A percentile compares a stretch with the other conserved stretches of the same genome.
Evolutionary conservation across 352 stramenopile genomes (phyloP).

Genomic region (Aphanomyces invadans): DNA sequence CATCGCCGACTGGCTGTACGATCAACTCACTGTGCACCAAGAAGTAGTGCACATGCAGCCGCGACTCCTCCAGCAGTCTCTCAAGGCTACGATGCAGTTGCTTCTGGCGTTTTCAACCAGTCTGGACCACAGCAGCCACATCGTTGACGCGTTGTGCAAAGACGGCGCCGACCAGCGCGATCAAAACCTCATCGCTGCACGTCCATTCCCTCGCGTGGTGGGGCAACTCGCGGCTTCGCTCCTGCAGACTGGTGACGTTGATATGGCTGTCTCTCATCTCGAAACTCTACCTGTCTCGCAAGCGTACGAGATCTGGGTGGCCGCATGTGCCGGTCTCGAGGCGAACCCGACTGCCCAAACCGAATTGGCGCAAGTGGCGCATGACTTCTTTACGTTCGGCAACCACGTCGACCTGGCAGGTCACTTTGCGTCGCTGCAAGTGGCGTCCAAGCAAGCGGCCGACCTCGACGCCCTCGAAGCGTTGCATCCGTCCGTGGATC

Average conservation of each 20-base stretch:
- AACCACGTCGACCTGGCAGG: neutral
- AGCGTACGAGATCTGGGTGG: neutral
- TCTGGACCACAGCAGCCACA: too few relatives aligned
- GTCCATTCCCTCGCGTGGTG: neutral
- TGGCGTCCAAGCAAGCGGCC: neutral
- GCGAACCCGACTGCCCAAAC: neutral
- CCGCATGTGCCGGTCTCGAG: neutral
- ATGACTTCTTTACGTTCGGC: neutral
- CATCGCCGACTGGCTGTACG: conserved; percentile 2
- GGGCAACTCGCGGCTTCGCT: neutral
- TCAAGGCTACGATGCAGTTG: neutral
- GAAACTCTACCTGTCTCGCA: neutral
- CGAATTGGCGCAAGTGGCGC: neutral
- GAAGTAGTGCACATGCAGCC: neutral
- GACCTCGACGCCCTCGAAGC: neutral
- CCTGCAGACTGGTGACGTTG: neutral
- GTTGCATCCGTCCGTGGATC: neutral
- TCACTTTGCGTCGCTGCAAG: conserved; percentile 9
- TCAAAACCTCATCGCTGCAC: neutral
- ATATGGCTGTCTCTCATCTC: conserved; percentile 1
- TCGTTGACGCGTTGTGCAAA: neutral
- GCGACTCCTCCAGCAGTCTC: neutral
- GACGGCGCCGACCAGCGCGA: neutral
- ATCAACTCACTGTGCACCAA: conserved; percentile 12
- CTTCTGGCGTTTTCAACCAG: neutral